These are phyloP conservation scores for Dioscorea zingiberensis DNA, from an alignment of 106 monocot species.

Conservation along the genomic window DNA sequence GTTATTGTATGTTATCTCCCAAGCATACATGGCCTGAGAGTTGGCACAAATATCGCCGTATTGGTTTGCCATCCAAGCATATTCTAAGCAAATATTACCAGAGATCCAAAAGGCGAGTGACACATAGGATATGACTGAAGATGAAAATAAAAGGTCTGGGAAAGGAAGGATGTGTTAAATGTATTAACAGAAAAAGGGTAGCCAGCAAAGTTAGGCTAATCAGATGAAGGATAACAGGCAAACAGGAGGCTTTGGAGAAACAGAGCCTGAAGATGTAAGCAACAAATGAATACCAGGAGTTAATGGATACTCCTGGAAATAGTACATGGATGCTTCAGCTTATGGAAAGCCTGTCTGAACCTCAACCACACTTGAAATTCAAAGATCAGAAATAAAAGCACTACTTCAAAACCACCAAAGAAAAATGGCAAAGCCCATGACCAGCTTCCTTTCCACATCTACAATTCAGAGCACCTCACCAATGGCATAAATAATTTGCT, in stretches of 20 bases:
- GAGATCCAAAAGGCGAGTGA: not conserved
- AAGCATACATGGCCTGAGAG: too few relatives aligned
- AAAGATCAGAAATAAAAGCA: not conserved
- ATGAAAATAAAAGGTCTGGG: conserved; percentile 6
- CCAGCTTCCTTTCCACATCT: too few relatives aligned
- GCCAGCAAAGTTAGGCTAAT: conserved; percentile 9
- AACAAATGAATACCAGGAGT: conserved; percentile 23
- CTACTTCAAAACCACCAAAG: not conserved
- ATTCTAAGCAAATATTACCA: not conserved
- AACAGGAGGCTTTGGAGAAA: conserved; percentile 2
- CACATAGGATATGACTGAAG: conserved; percentile 6
- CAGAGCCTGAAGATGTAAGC: conserved; percentile 14
- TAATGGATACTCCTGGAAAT: conserved; percentile 12
- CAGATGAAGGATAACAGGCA: conserved; percentile 2
- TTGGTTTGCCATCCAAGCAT: not conserved
- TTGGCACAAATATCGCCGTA: too few relatives aligned
- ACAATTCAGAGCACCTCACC: too few relatives aligned
- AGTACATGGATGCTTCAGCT: conserved; percentile 3
- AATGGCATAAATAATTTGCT: too few relatives aligned
- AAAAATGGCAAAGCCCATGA: too few relatives aligned
- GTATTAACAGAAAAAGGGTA: conserved; percentile 8
- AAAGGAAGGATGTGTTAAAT: conserved; percentile 11
- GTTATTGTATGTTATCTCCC: too few relatives aligned
- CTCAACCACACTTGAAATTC: not conserved
- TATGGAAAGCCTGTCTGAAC: not conserved